These are phyloP conservation scores for Viola odorata DNA, from an alignment of 345 rosid genomes.

Conservation along the genomic window DNA sequence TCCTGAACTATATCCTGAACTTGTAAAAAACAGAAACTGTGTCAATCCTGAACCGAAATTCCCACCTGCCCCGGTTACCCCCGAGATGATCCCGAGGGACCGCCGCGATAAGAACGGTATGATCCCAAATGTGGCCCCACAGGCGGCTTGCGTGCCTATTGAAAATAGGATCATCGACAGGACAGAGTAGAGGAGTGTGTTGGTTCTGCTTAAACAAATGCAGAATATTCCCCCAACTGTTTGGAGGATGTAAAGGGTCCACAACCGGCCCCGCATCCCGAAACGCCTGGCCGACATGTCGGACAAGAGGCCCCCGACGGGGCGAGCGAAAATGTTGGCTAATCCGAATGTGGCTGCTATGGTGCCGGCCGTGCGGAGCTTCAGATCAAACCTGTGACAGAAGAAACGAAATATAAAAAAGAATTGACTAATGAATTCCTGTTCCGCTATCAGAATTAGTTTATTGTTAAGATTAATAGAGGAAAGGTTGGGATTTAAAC, in stretches of 20 bases:
- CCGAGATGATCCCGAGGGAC: conserved; percentile 47
- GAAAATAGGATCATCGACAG: conserved; percentile 49
- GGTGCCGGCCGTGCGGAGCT: conserved; percentile 47
- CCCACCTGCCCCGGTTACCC: conserved; percentile 53
- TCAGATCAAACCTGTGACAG: conserved; percentile 22
- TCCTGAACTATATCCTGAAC: conserved; percentile 27
- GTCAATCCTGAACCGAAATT: conserved; percentile 57
- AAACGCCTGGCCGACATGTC: conserved; percentile 34
- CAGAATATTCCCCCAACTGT: conserved; percentile 51
- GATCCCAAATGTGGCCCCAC: conserved; percentile 56
- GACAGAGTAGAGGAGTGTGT: conserved; percentile 26
- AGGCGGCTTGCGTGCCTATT: conserved; percentile 52
- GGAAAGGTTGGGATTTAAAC: conserved; percentile 4
- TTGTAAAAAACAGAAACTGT: conserved; percentile 44
- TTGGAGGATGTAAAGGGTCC: conserved; percentile 49
- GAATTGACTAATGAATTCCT: no score
- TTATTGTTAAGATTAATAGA: background rate
- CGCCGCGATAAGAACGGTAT: conserved; percentile 53
- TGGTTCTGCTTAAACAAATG: conserved; percentile 43
- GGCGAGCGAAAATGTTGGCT: conserved; percentile 55
- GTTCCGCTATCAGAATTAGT: background rate
- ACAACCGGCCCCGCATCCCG: conserved; percentile 54
- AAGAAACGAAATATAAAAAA: no score
- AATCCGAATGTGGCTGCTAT: conserved; percentile 52
- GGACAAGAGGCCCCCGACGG: conserved; percentile 42